Evolutionary conservation across 106 monocot genomes (phyloP).

Genomic region (Platanthera guangdongensis): DNA sequence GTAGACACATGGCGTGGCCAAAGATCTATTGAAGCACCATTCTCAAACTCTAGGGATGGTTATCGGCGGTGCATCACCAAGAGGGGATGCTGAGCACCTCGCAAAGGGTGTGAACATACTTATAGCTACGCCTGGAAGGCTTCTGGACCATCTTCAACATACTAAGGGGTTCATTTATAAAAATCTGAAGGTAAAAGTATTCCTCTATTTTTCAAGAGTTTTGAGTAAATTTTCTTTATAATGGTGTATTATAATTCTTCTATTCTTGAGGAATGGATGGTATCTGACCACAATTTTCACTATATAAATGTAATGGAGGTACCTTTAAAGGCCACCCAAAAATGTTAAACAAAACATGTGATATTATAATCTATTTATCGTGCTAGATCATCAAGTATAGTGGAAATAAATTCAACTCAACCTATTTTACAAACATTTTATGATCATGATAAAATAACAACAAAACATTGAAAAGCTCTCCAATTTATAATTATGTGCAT

Average conservation of each 20-base stretch:
- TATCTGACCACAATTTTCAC: background rate
- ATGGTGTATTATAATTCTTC: background rate
- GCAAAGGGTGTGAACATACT: constrained; percentile 77
- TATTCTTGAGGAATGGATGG: background rate
- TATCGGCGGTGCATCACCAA: constrained; percentile 61
- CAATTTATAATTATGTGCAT: background rate
- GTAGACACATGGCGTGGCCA: constrained; percentile 77
- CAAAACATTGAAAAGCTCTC: background rate
- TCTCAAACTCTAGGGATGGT: constrained; percentile 80
- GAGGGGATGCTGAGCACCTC: constrained; percentile 72
- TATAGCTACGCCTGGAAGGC: constrained; percentile 84
- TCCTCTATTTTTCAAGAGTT: background rate
- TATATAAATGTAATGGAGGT: background rate
- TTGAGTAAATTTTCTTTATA: background rate
- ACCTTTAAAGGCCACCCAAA: background rate
- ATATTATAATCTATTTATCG: background rate
- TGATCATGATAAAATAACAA: background rate
- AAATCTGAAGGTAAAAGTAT: constrained; percentile 47
- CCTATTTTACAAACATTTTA: background rate
- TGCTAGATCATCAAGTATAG: background rate
- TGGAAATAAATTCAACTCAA: background rate
- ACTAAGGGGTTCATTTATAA: constrained; percentile 82
- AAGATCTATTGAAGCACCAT: constrained; percentile 74
- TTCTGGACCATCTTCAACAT: constrained; percentile 81
- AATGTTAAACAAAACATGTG: background rate